A percentile compares a stretch with the other conserved stretches of the same genome.
Evolutionary conservation across 805 yeast species (phyloP).

Genomic region (Wickerhamomyces alni): DNA sequence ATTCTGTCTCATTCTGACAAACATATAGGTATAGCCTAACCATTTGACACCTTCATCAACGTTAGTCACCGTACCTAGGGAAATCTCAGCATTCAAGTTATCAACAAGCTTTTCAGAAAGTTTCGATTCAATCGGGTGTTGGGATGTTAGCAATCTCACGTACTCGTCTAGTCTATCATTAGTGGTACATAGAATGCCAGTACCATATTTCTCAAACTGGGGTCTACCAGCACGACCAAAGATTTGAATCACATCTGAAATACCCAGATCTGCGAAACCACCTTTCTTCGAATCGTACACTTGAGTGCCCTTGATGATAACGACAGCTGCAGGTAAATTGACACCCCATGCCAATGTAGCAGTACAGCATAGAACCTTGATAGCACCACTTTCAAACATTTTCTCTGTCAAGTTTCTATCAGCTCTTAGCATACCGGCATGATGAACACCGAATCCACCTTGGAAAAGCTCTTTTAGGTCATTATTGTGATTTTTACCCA

Average conservation of each 20-base stretch:
- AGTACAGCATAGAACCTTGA: slow-evolving; percentile 88
- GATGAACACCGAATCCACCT: slow-evolving; percentile 88
- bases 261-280: slow-evolving; percentile 90
- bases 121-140: slow-evolving; percentile 91
- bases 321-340: slow-evolving; percentile 96
- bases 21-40: slow-evolving; percentile 96
- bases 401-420: slow-evolving; percentile 89
- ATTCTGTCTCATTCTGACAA: slow-evolving; percentile 89
- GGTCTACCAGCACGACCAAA: slow-evolving; percentile 99
- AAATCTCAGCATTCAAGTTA: slow-evolving; percentile 92
- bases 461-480: slow-evolving; percentile 78
- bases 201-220: slow-evolving; percentile 87
- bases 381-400: slow-evolving; percentile 79
- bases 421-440: slow-evolving; percentile 92
- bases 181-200: slow-evolving; percentile 85
- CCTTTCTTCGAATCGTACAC: slow-evolving; percentile 92
- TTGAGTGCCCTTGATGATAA: slow-evolving; percentile 93
- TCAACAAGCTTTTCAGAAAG: slow-evolving; percentile 76
- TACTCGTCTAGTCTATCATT: slow-evolving; percentile 81
- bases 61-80: slow-evolving; percentile 91
- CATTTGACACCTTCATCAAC: slow-evolving; percentile 93
- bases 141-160: slow-evolving; percentile 83
- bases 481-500: slow-evolving; percentile 63
- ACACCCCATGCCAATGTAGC: slow-evolving; percentile 99
- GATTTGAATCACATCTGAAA: slow-evolving; percentile 94